Percentiles rank a stretch among this genome's conserved stretches.
Evolutionary conservation across 805 yeast genomes (phyloP).

Genomic region (Brettanomyces naardenensis): DNA sequence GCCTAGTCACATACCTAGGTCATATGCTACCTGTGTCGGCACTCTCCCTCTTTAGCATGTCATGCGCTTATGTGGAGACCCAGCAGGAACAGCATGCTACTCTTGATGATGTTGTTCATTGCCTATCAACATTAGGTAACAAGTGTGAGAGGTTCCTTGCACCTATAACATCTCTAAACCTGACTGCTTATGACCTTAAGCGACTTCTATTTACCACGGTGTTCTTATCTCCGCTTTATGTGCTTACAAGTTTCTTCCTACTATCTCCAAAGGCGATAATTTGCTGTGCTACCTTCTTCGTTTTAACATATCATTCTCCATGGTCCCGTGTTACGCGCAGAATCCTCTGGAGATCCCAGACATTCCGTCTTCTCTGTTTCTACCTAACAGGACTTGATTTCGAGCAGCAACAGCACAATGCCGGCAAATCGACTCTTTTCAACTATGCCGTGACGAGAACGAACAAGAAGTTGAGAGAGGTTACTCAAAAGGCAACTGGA

Average conservation of each 20-base stretch:
- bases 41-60: conserved; percentile 50
- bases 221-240: conserved; percentile 78
- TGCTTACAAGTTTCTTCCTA: conserved; percentile 57
- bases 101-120: conserved; percentile 75
- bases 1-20: conserved; percentile 72
- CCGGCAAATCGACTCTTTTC: conserved; percentile 31
- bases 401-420: conserved; percentile 24
- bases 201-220: conserved; percentile 77
- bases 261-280: conserved; percentile 65
- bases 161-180: conserved; percentile 70
- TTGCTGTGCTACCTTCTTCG: conserved; percentile 47
- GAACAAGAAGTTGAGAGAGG: conserved; percentile 28
- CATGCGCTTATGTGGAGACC: conserved; percentile 48
- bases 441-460: conserved; percentile 50
- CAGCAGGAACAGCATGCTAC: conserved; percentile 67
- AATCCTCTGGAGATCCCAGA: conserved; percentile 74
- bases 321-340: conserved; percentile 79
- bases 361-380: conserved; percentile 64
- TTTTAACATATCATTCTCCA: conserved; percentile 79
- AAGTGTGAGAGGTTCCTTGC: conserved; percentile 70
- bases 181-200: conserved; percentile 72
- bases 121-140: conserved; percentile 64
- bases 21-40: conserved; percentile 63
- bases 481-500: conserved; percentile 8
- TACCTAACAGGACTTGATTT: conserved; percentile 85